Evolutionary conservation across 768 basidiomycete species (phyloP).

Genomic region (Tulasnella sp.): DNA sequence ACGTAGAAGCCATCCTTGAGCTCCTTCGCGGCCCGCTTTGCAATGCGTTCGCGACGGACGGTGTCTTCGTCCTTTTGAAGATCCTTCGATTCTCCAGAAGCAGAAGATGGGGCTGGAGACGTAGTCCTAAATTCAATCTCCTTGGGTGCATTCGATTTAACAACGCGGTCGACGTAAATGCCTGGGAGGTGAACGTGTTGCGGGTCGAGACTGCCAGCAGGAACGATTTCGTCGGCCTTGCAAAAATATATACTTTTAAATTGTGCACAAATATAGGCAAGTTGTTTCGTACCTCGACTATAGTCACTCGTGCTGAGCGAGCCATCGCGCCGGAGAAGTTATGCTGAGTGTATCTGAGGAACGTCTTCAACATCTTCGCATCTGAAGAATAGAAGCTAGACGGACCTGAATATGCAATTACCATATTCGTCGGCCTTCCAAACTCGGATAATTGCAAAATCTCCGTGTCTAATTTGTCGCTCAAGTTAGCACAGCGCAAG

Average conservation of each 20-base stretch:
- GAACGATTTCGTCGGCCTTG: slow-evolving; percentile 84
- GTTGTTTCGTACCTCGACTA: slow-evolving; percentile 61
- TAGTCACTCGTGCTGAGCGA: slow-evolving; percentile 78
- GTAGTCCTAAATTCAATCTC: slow-evolving; percentile 68
- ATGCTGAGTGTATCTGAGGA: slow-evolving; percentile 66
- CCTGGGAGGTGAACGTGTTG: slow-evolving; percentile 76
- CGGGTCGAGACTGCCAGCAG: slow-evolving; percentile 70
- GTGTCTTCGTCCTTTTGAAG: slow-evolving; percentile 28
- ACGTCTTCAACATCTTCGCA: not conserved
- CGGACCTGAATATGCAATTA: slow-evolving; percentile 82
- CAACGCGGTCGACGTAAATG: slow-evolving; percentile 84
- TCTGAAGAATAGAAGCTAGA: slow-evolving; percentile 10
- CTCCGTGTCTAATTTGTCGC: slow-evolving; percentile 27
- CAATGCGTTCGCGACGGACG: slow-evolving; percentile 52
- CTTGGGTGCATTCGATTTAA: slow-evolving; percentile 67
- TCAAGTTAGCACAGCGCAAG: slow-evolving; percentile 2
- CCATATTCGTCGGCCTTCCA: slow-evolving; percentile 92
- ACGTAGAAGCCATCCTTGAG: slow-evolving; percentile 82
- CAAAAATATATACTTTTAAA: not conserved
- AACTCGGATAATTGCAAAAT: slow-evolving; percentile 66
- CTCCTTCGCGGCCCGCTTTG: slow-evolving; percentile 80
- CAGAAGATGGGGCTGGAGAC: slow-evolving; percentile 35
- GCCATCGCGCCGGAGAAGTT: slow-evolving; percentile 87
- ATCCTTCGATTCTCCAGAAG: slow-evolving; percentile 2
- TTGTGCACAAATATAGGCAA: not conserved